Evolutionary conservation across 257 asterid species (phyloP), one percentile per base, ranked within the genome.

Genomic region (Gynochthodes officinalis): DNA sequence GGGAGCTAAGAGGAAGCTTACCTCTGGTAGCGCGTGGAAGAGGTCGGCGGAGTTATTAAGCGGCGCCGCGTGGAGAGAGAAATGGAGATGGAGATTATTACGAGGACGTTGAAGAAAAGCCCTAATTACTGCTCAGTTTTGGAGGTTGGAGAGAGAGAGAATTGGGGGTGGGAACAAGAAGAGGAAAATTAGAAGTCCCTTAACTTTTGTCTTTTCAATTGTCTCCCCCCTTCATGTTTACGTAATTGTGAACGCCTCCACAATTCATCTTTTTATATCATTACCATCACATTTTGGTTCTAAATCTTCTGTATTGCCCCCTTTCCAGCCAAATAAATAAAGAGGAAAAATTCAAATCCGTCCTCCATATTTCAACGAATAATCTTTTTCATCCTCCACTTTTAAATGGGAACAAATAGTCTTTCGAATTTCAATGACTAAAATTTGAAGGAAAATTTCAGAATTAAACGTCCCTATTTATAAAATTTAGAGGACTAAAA

Each of bases 1-100:
- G 79, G 60, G 70, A 71, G 52, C 46, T 63, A 80, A 72, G 43
- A 57, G 62, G 59, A 67, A 80, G 81, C 83, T 78, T 79, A 84
- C 88, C 89, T 82, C 55, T 55, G 70, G 76, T 74, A 85, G 93
- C 88, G 88, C 74, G 76, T 23, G 88, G 80, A 76, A 82, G 61
- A 73, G 58, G 75, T 69, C 81, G 77, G 85, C 90, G 81, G 79
- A 57, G 53, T 54, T 62, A n/a, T 55, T 82, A 75, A 78, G 84
- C 82, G 76, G 86, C 89, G 80, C 88, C 82, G 76, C 79, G 78
- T 66, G 55, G 73, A 73, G 77, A 73, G 76, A 71, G 78, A 42
- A 46, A 73, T n/a, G 78, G 64, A 55, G 63, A 65, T 76, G 73
- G 67, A 72, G 79, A 43, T 64, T 58, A 27, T 52, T 44, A 50